A percentile compares a stretch with the other conserved stretches of the same genome.
phyloP scores from a whole-genome alignment of 495 filamentous ascomycete species.

The Melanomma pulvis-pyrius region DNA sequence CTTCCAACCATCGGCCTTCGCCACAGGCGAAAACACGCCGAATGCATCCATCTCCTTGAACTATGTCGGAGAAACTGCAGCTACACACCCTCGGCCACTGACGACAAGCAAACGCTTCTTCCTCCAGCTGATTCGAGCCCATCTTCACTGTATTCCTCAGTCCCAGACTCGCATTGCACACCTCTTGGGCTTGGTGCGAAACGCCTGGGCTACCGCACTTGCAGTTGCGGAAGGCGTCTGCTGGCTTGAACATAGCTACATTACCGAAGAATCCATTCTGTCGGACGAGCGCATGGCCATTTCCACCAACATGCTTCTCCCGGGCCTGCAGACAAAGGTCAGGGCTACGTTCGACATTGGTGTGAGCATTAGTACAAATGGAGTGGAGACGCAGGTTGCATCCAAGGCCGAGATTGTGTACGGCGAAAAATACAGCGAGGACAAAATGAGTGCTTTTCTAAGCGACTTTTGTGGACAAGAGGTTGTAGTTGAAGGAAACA shows the following conservation, averaged over 20 bases:
- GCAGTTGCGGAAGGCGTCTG: conserved; percentile 57
- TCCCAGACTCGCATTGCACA: conserved; percentile 53
- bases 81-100: conserved; percentile 44
- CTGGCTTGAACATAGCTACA: conserved; percentile 56
- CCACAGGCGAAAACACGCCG: conserved; percentile 23
- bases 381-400: conserved; percentile 44
- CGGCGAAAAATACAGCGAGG: conserved; percentile 66
- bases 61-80: conserved; percentile 50
- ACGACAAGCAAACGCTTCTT: conserved; percentile 69
- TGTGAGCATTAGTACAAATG: conserved; percentile 47
- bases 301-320: conserved; percentile 57
- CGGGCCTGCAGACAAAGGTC: conserved; percentile 62
- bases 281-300: conserved; percentile 61
- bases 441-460: conserved; percentile 66
- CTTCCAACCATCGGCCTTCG: conserved; percentile 69
- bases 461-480: conserved; percentile 50
- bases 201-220: conserved; percentile 62
- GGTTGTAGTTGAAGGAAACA: conserved; percentile 42
- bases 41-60: conserved; percentile 53
- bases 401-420: conserved; percentile 60
- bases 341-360: conserved; percentile 57
- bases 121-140: conserved; percentile 63
- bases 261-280: conserved; percentile 57
- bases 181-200: conserved; percentile 58
- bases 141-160: conserved; percentile 58